Evolutionary conservation across 2,329 filamentous ascomycete species (phyloP).

Genomic region (Eutypa lata): DNA sequence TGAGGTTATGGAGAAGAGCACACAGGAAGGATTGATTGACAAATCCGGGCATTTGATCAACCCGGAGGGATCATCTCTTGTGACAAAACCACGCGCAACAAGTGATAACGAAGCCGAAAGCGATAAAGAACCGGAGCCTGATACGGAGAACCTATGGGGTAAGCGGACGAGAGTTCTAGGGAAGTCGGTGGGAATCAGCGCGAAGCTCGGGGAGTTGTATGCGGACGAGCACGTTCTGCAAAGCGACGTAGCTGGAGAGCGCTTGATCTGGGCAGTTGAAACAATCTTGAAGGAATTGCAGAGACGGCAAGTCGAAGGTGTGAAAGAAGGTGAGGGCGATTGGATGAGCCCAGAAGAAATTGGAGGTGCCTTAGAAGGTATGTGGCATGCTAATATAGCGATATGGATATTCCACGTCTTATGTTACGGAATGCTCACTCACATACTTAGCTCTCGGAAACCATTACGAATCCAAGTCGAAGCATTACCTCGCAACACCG

Average conservation of each 20-base stretch:
- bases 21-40: conserved; percentile 44
- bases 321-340: conserved; percentile 66
- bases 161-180: conserved; percentile 66
- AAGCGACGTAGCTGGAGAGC: conserved; percentile 69
- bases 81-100: neutral
- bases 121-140: conserved; percentile 14
- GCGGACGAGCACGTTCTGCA: conserved; percentile 72
- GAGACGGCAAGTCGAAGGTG: conserved; percentile 62
- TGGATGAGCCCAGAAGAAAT: conserved; percentile 72
- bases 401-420: neutral
- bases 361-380: conserved; percentile 70
- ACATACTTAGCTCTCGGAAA: conserved; percentile 61
- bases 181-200: conserved; percentile 70
- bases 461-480: conserved; percentile 69
- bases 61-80: conserved; percentile 4
- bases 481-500: conserved; percentile 79
- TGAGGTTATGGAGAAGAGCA: conserved; percentile 48
- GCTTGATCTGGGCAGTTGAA: conserved; percentile 78
- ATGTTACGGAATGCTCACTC: conserved; percentile 18
- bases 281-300: conserved; percentile 72
- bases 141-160: conserved; percentile 49
- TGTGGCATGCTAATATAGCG: conserved; percentile 11
- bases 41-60: conserved; percentile 33
- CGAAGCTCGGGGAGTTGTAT: conserved; percentile 85
- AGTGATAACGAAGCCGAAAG: conserved; percentile 8